Conservation (phyloP, 2,329 filamentous ascomycete species). For the Nemania abortiva region DNA sequence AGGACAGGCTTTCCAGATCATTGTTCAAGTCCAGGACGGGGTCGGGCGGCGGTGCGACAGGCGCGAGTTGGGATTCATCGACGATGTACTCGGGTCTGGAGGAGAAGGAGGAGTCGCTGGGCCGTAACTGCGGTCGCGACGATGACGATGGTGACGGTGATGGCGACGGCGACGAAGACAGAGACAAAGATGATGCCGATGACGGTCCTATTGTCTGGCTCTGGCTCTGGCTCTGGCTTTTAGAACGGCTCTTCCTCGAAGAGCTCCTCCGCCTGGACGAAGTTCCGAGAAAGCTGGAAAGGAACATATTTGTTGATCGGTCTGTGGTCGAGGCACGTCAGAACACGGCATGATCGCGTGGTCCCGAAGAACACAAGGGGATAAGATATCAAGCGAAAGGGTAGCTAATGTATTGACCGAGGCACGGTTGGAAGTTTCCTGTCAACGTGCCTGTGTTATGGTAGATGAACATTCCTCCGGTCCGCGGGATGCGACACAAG, state of each 20-base stretch:
- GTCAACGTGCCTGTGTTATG: not conserved
- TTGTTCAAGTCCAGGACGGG: constrained; percentile 78
- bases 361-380: not conserved
- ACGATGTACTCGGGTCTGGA: constrained; percentile 62
- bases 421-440: not conserved
- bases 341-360: constrained; percentile 42
- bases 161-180: constrained; percentile 32
- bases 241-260: constrained; percentile 37
- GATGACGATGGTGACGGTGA: constrained; percentile 37
- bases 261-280: constrained; percentile 43
- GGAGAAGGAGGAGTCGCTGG: constrained; percentile 40
- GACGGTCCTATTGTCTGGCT: constrained; percentile 36
- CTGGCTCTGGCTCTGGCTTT: constrained; percentile 22
- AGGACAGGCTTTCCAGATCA: constrained; percentile 74
- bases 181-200: constrained; percentile 36
- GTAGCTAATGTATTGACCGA: not conserved
- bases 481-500: not conserved
- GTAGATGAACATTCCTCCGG: no score
- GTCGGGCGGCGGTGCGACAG: constrained; percentile 63
- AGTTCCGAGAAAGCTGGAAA: constrained; percentile 43
- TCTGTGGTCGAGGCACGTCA: constrained; percentile 30
- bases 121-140: constrained; percentile 36
- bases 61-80: constrained; percentile 66
- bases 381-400: no score
- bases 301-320: constrained; percentile 46